A percentile compares a stretch with the other conserved stretches of the same genome.
Conservation (phyloP, 1,284 basidiomycete species). For the Malassezia slooffiae region DNA sequence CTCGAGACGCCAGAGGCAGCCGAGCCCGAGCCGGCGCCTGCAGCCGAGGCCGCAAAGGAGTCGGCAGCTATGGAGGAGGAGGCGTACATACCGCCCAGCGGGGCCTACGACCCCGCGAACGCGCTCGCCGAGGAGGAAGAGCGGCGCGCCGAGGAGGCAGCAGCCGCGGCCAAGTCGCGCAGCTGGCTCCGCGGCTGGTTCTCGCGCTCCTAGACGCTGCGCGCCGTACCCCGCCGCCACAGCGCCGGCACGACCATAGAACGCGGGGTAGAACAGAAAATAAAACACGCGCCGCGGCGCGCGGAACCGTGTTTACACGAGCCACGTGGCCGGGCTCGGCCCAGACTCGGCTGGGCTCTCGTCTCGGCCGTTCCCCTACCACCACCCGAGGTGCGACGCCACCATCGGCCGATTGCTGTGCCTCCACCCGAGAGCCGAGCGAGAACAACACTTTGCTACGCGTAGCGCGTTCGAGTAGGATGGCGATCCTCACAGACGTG, state of each 20-base stretch:
- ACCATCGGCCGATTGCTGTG: constrained; percentile 13
- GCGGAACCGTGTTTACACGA: neutral
- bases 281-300: neutral
- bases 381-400: constrained; percentile 9
- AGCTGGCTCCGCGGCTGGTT: constrained; percentile 44
- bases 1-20: constrained; percentile 13
- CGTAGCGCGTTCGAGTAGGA: neutral
- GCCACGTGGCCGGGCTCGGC: neutral
- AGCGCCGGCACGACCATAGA: too few species aligned
- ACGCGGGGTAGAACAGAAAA: too few species aligned
- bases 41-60: constrained; percentile 6
- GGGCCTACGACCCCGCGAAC: constrained; percentile 32
- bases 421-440: constrained; percentile 17
- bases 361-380: constrained; percentile 15
- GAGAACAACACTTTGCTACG: constrained; percentile 1
- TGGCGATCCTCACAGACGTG: constrained; percentile 6
- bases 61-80: constrained; percentile 2
- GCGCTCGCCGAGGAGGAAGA: constrained; percentile 33
- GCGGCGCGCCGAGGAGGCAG: constrained; percentile 13
- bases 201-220: too few species aligned
- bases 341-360: too few species aligned
- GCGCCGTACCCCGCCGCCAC: too few species aligned
- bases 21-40: constrained; percentile 5
- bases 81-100: constrained; percentile 4
- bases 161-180: neutral